Evolutionary conservation across 164 flowering plant genomes (phyloP).

Genomic region (Magnolia officinalis): DNA sequence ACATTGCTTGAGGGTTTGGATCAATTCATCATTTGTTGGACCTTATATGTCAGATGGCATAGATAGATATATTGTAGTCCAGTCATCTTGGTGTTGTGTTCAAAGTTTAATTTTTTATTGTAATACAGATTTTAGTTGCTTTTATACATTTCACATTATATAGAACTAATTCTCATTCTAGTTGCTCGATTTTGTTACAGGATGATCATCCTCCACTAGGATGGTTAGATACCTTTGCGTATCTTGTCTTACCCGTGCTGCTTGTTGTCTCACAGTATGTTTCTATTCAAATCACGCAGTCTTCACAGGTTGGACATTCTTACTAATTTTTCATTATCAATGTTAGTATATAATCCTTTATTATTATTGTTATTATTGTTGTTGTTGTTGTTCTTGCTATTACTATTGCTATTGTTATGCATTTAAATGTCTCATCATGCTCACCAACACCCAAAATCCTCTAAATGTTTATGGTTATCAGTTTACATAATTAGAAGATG

Average conservation of each 20-base stretch:
- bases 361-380: too few relatives aligned
- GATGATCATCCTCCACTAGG: conserved; percentile 99
- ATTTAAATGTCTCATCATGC: too few relatives aligned
- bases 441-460: too few relatives aligned
- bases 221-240: conserved; percentile 90
- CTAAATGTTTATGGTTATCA: too few relatives aligned
- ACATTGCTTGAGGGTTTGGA: too few relatives aligned
- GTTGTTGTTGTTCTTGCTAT: too few relatives aligned
- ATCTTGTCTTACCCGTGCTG: conserved; percentile 82
- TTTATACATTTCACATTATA: not conserved
- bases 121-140: not conserved
- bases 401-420: too few relatives aligned
- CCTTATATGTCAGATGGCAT: not conserved
- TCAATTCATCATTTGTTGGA: not conserved
- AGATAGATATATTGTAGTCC: not conserved
- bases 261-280: conserved; percentile 75
- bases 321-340: not conserved
- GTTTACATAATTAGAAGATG: too few relatives aligned
- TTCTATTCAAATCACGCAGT: conserved; percentile 83
- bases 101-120: not conserved
- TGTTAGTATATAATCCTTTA: too few relatives aligned
- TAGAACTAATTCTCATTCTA: not conserved
- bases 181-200: conserved; percentile 33
- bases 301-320: conserved; percentile 62
- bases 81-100: not conserved